Conservation (phyloP, 2,329 filamentous ascomycete genomes). For the Aureobasidium sp. region DNA sequence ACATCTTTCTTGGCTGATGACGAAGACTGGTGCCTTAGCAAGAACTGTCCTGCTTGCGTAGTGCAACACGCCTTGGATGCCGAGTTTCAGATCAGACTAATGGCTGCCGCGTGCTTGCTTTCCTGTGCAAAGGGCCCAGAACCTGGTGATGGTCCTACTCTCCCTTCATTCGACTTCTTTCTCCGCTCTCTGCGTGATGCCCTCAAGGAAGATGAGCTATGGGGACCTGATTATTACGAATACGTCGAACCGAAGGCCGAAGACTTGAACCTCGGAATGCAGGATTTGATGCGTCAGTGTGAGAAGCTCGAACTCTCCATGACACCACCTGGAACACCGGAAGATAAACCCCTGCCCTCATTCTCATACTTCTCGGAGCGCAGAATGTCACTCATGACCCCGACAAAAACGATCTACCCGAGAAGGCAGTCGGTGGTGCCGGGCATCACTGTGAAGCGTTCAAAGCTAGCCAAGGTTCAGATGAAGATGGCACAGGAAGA, state of each 20-base stretch:
- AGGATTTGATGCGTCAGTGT: slow-evolving; percentile 38
- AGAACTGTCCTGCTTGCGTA: slow-evolving; percentile 46
- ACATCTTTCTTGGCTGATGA: slow-evolving; percentile 52
- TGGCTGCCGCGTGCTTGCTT: slow-evolving; percentile 39
- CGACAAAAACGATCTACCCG: slow-evolving; percentile 11
- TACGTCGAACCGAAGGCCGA: slow-evolving; percentile 35
- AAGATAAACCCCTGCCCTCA: slow-evolving; percentile 15
- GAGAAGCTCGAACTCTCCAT: slow-evolving; percentile 28
- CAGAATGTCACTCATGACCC: slow-evolving; percentile 11
- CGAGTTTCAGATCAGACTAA: slow-evolving; percentile 39
- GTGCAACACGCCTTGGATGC: slow-evolving; percentile 36
- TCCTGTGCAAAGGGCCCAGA: slow-evolving; percentile 32
- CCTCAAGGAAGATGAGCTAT: slow-evolving; percentile 35
- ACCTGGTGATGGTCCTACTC: slow-evolving; percentile 25
- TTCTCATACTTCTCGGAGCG: slow-evolving; percentile 13
- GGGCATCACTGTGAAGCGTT: slow-evolving; percentile 29
- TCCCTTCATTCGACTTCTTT: slow-evolving; percentile 32
- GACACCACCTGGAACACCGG: slow-evolving; percentile 15
- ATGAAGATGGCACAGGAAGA: slow-evolving; percentile 35
- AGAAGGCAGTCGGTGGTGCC: slow-evolving; percentile 12
- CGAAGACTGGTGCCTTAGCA: slow-evolving; percentile 46
- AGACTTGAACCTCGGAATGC: slow-evolving; percentile 35
- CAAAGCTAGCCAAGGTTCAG: slow-evolving; percentile 39
- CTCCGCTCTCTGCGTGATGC: slow-evolving; percentile 34
- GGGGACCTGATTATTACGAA: slow-evolving; percentile 35